Conservation (phyloP, 148 eudicot genomes). For the Cornus florida region DNA sequence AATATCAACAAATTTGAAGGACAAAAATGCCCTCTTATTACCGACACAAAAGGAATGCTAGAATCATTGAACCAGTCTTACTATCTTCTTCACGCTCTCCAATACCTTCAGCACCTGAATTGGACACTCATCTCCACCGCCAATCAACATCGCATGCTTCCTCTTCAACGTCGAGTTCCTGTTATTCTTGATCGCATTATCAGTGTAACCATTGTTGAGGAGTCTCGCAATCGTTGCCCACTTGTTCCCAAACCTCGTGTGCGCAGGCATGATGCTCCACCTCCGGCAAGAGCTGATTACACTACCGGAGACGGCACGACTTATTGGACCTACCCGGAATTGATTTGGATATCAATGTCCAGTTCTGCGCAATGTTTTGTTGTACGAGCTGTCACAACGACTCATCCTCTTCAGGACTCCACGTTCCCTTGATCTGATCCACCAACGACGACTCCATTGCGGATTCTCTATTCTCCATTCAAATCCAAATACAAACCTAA, state of each 20-base stretch:
- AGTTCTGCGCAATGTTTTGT: slow-evolving; percentile 48
- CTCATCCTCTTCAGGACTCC: slow-evolving; percentile 71
- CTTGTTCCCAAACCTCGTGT: slow-evolving; percentile 44
- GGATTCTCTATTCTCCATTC: slow-evolving; percentile 4
- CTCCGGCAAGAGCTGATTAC: slow-evolving; percentile 70
- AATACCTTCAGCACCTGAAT: no score
- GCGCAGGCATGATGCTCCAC: slow-evolving; percentile 68
- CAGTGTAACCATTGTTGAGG: no score
- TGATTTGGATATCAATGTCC: slow-evolving; percentile 56
- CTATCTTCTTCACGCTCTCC: no score
- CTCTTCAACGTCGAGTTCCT: no score
- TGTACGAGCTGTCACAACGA: slow-evolving; percentile 39
- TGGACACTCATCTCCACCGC: no score
- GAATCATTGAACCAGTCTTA: no score
- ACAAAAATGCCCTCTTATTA: no score
- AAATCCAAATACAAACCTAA: slow-evolving; percentile 28
- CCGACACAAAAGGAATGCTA: no score
- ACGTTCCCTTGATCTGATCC: slow-evolving; percentile 63
- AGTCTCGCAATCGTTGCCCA: slow-evolving; percentile 40
- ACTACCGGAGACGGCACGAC: slow-evolving; percentile 72
- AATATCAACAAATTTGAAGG: no score
- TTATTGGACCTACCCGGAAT: slow-evolving; percentile 66
- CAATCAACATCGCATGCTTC: no score
- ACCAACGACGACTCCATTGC: slow-evolving; percentile 7
- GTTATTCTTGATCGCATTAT: no score